A percentile compares a stretch with the other conserved stretches of the same genome.
These are phyloP conservation scores for Cyclotella choctawhatcheeana DNA, from an alignment of 108 stramenopile species.

Conservation along the genomic window DNA sequence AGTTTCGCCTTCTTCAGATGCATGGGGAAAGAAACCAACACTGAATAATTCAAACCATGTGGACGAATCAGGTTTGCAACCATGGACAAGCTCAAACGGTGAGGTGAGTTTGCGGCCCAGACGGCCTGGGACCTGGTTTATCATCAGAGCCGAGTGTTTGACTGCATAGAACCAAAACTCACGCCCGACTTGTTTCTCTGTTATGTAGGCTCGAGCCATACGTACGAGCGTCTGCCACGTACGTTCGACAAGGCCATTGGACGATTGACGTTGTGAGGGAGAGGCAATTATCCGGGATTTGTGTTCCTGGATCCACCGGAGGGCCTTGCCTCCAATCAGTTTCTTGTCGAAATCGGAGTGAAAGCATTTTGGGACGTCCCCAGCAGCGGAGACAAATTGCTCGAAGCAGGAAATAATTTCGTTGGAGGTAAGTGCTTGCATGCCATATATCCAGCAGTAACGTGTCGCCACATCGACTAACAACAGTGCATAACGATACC, in stretches of 20 bases:
- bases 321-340: conserved; percentile 3
- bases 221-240: neutral
- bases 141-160: neutral
- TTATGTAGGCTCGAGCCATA: too few relatives aligned
- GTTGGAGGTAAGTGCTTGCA: conserved; percentile 1
- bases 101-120: conserved; percentile 1
- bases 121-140: neutral
- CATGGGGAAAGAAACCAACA: neutral
- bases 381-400: neutral
- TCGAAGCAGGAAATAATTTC: neutral
- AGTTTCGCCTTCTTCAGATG: neutral
- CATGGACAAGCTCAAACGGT: neutral
- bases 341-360: conserved; percentile 6
- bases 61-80: neutral
- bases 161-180: conserved; percentile 5
- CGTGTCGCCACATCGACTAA: conserved; percentile 11
- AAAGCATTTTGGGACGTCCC: neutral
- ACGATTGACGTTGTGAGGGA: neutral
- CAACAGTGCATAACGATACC: neutral
- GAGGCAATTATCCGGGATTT: neutral
- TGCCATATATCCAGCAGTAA: conserved; percentile 1
- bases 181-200: conserved; percentile 9
- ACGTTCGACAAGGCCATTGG: neutral
- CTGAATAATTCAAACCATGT: conserved; percentile 4
- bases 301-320: neutral